phyloP scores from a whole-genome alignment of 2,329 filamentous ascomycete genomes.

The Chaetomium sp. region DNA sequence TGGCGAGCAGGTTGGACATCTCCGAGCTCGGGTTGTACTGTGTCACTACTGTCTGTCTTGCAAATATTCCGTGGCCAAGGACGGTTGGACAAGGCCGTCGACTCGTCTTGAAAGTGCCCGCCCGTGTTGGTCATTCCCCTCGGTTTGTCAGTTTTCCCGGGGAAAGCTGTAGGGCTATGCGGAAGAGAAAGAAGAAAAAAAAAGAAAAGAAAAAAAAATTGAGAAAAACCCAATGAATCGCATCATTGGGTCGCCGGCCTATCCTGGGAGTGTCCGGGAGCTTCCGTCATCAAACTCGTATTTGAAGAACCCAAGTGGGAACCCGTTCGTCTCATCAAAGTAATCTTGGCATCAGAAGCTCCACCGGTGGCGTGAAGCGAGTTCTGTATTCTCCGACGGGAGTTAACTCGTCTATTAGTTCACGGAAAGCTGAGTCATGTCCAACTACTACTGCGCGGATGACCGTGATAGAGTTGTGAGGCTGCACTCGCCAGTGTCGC shows the following conservation, averaged over 20 bases:
- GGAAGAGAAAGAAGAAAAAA: neutral
- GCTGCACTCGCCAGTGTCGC: neutral
- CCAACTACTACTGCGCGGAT: neutral
- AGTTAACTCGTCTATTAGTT: neutral
- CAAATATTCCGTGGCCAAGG: neutral
- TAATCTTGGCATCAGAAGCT: neutral
- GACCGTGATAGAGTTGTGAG: neutral
- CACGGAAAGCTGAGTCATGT: neutral
- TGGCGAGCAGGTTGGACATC: neutral
- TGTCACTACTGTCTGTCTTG: neutral
- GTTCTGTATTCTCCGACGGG: neutral
- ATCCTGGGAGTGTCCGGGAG: neutral
- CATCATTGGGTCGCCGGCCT: neutral
- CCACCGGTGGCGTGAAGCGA: neutral
- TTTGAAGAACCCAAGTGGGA: neutral
- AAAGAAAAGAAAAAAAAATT: neutral
- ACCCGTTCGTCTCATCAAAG: neutral
- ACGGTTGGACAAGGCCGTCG: neutral
- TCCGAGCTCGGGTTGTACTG: neutral
- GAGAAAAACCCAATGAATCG: neutral
- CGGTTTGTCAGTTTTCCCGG: neutral
- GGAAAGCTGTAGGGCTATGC: neutral
- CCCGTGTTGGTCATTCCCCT: neutral
- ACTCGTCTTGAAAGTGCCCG: neutral
- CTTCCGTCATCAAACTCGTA: neutral